Conservation (phyloP, 2,329 filamentous ascomycete species). For the Chaetomium sp. region DNA sequence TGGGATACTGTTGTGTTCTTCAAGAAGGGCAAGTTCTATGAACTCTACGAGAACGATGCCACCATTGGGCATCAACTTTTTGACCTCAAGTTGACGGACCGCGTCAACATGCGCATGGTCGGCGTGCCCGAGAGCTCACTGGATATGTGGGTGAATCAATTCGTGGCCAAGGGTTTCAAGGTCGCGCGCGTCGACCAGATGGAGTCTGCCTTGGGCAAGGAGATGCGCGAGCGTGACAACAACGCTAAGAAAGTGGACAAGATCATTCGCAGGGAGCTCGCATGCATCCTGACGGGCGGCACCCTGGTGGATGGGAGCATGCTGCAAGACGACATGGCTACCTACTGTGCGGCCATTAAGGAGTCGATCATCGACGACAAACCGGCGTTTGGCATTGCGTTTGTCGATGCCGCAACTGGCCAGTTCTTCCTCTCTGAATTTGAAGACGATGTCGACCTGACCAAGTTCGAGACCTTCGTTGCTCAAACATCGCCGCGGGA, state of each 20-base stretch:
- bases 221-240: slow-evolving; percentile 90
- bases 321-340: slow-evolving; percentile 97
- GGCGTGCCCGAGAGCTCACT: slow-evolving; percentile 92
- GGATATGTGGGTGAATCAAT: slow-evolving; percentile 97
- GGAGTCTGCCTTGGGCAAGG: slow-evolving; percentile 90
- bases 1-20: slow-evolving; percentile 99
- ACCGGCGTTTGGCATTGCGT: slow-evolving; percentile 84
- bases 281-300: slow-evolving; percentile 83
- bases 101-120: slow-evolving; percentile 99
- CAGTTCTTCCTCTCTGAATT: slow-evolving; percentile 94
- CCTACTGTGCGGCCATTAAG: slow-evolving; percentile 93
- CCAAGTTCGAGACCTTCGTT: slow-evolving; percentile 94
- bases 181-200: slow-evolving; percentile 95
- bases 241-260: slow-evolving; percentile 75
- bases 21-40: slow-evolving; percentile 99
- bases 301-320: slow-evolving; percentile 94
- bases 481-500: slow-evolving; percentile 88
- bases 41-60: slow-evolving; percentile 95
- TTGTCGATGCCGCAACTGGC: slow-evolving; percentile 91
- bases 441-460: slow-evolving; percentile 84
- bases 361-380: slow-evolving; percentile 65
- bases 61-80: slow-evolving; percentile 95
- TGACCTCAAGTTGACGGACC: slow-evolving; percentile 93
- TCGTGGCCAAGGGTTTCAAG: slow-evolving; percentile 96
- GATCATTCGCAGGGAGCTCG: slow-evolving; percentile 83